Percentiles rank a stretch among this genome's conserved stretches.
Conservation (phyloP, 2,329 filamentous ascomycete genomes). For the Ceratocystis harringtonii region DNA sequence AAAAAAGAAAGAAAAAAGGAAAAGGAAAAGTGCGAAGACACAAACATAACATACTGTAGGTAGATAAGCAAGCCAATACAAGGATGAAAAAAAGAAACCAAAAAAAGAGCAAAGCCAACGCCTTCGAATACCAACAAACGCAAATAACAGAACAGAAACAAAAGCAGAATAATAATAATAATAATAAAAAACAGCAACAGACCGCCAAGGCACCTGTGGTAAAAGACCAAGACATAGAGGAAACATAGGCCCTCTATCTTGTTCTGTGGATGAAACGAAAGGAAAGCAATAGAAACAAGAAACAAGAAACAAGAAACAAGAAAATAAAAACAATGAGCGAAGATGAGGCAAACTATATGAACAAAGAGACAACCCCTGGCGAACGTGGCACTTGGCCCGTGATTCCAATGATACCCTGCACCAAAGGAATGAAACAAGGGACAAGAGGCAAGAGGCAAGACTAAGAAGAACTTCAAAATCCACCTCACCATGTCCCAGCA, state of each 20-base stretch:
- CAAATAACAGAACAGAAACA: not conserved
- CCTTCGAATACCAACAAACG: not conserved
- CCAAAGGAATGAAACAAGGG: not conserved
- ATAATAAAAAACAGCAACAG: not conserved
- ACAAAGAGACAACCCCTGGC: not conserved
- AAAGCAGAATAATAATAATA: not conserved
- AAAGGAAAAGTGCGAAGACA: not conserved
- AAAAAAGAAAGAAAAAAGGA: not conserved
- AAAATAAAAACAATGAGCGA: not conserved
- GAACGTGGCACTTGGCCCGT: not conserved
- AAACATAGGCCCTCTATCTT: not conserved
- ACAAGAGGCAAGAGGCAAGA: not conserved
- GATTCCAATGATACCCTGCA: not conserved
- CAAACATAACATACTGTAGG: not conserved
- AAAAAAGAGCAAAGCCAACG: not conserved
- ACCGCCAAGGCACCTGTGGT: not conserved
- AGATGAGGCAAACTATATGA: not conserved
- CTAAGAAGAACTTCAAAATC: not conserved
- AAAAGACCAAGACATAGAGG: constrained; percentile 4
- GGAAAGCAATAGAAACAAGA: not conserved
- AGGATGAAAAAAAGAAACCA: too few relatives aligned
- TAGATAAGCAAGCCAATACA: too few relatives aligned
- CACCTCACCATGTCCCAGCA: not conserved
- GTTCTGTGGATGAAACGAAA: not conserved
- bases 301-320: not conserved